Conservation (phyloP, 768 basidiomycete genomes). For the Pulveroboletus sp. region DNA sequence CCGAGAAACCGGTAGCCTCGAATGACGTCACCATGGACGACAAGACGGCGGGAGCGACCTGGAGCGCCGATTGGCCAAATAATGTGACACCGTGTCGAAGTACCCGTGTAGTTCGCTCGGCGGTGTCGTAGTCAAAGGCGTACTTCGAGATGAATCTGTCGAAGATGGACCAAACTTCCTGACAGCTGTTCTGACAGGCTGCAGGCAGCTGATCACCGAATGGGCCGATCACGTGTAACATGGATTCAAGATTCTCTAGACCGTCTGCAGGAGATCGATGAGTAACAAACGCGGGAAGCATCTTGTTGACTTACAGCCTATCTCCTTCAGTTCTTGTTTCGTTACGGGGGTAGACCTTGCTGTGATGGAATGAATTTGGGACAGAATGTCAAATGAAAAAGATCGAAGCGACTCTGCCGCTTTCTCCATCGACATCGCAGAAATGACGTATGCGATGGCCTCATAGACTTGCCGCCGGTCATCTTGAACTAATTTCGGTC, state of each 20-base stretch:
- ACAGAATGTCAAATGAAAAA: slow-evolving; percentile 82
- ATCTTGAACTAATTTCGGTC: slow-evolving; percentile 74
- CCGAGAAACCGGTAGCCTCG: slow-evolving; percentile 73
- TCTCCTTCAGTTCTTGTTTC: slow-evolving; percentile 65
- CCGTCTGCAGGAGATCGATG: slow-evolving; percentile 48
- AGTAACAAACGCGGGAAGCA: not conserved
- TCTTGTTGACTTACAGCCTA: slow-evolving; percentile 54
- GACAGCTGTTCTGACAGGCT: slow-evolving; percentile 72
- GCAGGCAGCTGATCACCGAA: slow-evolving; percentile 81
- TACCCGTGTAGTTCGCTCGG: slow-evolving; percentile 81
- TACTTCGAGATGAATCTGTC: slow-evolving; percentile 77
- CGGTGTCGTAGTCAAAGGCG: slow-evolving; percentile 67
- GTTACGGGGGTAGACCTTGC: slow-evolving; percentile 51
- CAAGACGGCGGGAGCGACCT: slow-evolving; percentile 67
- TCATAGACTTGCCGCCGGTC: slow-evolving; percentile 92
- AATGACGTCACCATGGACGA: slow-evolving; percentile 75
- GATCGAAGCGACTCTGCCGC: slow-evolving; percentile 83
- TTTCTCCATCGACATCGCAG: slow-evolving; percentile 85
- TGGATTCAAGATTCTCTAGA: slow-evolving; percentile 90
- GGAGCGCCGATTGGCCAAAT: slow-evolving; percentile 63
- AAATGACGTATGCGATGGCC: slow-evolving; percentile 93
- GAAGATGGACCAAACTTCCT: slow-evolving; percentile 80
- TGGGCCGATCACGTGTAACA: slow-evolving; percentile 76
- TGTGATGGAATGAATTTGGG: slow-evolving; percentile 64
- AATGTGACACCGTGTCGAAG: slow-evolving; percentile 80